Evolutionary conservation across 345 rosid genomes (phyloP).

Genomic region (Syzygium aqueum): DNA sequence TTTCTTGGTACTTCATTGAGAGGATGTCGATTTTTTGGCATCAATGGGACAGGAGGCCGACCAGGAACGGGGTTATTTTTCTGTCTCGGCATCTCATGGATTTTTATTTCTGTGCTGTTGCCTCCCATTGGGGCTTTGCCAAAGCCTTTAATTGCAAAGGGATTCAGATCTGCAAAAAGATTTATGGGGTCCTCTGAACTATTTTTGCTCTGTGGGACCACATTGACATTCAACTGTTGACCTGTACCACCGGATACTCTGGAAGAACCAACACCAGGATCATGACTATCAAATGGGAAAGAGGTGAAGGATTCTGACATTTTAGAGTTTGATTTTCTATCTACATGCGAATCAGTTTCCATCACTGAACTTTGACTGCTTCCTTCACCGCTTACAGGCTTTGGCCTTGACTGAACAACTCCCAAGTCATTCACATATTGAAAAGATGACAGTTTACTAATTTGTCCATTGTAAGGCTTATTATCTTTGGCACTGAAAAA

Average conservation of each 20-base stretch:
- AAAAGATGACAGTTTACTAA: slow-evolving; percentile 34
- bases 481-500: slow-evolving; percentile 49
- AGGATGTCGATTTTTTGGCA: slow-evolving; percentile 76
- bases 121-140: slow-evolving; percentile 48
- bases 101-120: slow-evolving; percentile 41
- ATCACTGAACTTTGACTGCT: slow-evolving; percentile 39
- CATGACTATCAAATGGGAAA: slow-evolving; percentile 19
- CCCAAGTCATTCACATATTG: slow-evolving; percentile 32
- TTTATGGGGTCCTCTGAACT: slow-evolving; percentile 55
- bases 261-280: slow-evolving; percentile 46
- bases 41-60: slow-evolving; percentile 68
- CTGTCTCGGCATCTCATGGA: slow-evolving; percentile 48
- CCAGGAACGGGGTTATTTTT: slow-evolving; percentile 45
- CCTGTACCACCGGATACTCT: slow-evolving; percentile 22
- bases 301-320: slow-evolving; percentile 24
- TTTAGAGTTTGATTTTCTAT: slow-evolving; percentile 28
- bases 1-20: slow-evolving; percentile 75
- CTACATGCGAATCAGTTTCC: slow-evolving; percentile 19
- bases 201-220: slow-evolving; percentile 61
- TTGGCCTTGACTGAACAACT: slow-evolving; percentile 27
- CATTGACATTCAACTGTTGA: slow-evolving; percentile 21
- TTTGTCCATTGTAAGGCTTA: slow-evolving; percentile 35
- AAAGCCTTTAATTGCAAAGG: slow-evolving; percentile 80
- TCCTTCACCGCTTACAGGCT: slow-evolving; percentile 58
- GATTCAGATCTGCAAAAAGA: slow-evolving; percentile 95